Conservation (phyloP, 768 basidiomycete species). For the Tricholoma bakamatsutake region DNA sequence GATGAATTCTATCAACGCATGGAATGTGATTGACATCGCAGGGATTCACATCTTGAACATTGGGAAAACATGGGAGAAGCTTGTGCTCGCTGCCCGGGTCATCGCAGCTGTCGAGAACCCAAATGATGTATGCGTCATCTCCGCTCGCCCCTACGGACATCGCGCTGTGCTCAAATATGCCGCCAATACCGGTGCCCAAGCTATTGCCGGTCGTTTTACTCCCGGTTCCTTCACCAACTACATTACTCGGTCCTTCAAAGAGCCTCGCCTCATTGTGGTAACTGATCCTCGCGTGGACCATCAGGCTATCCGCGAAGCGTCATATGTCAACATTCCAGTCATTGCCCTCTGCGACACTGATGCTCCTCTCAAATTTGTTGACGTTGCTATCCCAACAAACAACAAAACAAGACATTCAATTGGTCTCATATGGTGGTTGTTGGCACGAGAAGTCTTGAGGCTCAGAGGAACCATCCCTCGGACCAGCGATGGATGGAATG, state of each 20-base stretch:
- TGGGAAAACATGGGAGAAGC: constrained; percentile 99
- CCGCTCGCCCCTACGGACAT: constrained; percentile 97
- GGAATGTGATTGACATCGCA: constrained; percentile 27
- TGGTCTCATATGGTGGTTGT: constrained; percentile 96
- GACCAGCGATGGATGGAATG: constrained; percentile 89
- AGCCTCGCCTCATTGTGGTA: constrained; percentile 96
- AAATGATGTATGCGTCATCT: constrained; percentile 96
- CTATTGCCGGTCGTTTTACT: constrained; percentile 98
- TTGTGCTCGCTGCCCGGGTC: constrained; percentile 95
- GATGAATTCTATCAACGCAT: neutral
- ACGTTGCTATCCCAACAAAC: constrained; percentile 98
- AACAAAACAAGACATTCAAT: constrained; percentile 98
- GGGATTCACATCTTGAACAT: constrained; percentile 97
- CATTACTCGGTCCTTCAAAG: constrained; percentile 99
- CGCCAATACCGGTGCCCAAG: constrained; percentile 95
- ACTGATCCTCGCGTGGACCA: constrained; percentile 99
- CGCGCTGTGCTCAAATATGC: constrained; percentile 99
- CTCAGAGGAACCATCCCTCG: constrained; percentile 92
- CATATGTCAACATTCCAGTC: constrained; percentile 99
- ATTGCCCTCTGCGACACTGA: constrained; percentile 99
- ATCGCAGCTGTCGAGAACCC: constrained; percentile 98
- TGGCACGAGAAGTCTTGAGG: constrained; percentile 95
- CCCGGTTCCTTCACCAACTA: constrained; percentile 99
- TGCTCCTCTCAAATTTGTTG: constrained; percentile 95
- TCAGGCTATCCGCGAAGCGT: constrained; percentile 99